Evolutionary conservation across 352 stramenopile species (phyloP), one percentile per base, ranked within the genome.

Genomic region (Globisporangium polare): DNA sequence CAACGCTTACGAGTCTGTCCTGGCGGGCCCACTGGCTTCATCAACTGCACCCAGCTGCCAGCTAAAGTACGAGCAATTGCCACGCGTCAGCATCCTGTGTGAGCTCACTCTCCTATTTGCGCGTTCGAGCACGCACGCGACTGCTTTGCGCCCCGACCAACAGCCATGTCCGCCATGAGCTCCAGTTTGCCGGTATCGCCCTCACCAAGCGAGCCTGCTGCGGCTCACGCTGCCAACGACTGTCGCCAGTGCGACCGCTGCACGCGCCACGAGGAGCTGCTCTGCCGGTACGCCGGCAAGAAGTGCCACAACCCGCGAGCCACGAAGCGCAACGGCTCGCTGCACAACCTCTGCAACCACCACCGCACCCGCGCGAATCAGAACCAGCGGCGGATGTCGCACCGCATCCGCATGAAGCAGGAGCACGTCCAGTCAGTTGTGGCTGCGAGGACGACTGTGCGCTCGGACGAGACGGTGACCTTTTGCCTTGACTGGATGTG

Each of bases 271-370:
- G 42, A 49, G n/a, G 5, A 18, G 6, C 42, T 49, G 5, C 18
- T 49, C 4, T 52, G 33, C 17, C 51, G 51, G 7, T 71, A 71
- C 46, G 37, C 53, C 12, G 57, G 57, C 62, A 68, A 68, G 39
- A 59, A 59, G 29, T 71, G 65, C 27, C 7, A 6, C 13, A 68
- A 68, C 29, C 18, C 27, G 5, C 60, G 65, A n/a, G 55, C 49
- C 3, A 49, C 29, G 20, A 71, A 71, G 45, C 60, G 65, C 50
- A 71, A 72, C 47, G 65, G 65, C 37, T 58, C 35, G 24, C 51
- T 69, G 35, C 65, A 72, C 51, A 68, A 65, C 37, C 50, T 72
- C 8, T 72, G 65, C 35, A 27, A 72, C 42, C 43, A 58, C 45
- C 65, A 72, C 31, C 65, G 65, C 51, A 31, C 59, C 27, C 63